Base-by-base conservation (phyloP, 106 monocot species). In the Dactylorhiza incarnata region DNA sequence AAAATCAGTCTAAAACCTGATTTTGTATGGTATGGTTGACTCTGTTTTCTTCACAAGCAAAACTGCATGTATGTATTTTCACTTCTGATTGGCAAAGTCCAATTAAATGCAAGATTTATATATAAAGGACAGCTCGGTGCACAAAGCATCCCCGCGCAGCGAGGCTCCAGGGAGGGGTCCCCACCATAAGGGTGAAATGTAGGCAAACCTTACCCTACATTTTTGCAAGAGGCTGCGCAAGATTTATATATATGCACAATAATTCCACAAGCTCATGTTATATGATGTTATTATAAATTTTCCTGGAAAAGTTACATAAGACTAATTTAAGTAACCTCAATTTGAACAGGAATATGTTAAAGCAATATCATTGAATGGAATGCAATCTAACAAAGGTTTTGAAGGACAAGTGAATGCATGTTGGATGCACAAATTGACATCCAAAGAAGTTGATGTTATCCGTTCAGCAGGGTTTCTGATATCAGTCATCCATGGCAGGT, bases 391-490 rank as follows among this genome's bases (percentile, higher is more conserved):
- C 61, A 81, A 50, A 81, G 97, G 97, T 29, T 99, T 99, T 77
- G 91, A 94, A 77, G 97, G 97, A 16, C 97, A 99, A 86, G 75
- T 94, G 5, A 91, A 88, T 82, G 97, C 97, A 72, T 99, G 97
- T 79, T 99, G 97, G 97, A 91, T 81, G 49, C 97, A 99, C 76
- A 89, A 78, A 49, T 51, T 99, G 80, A 85, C 91, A 65, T 24
- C 82, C 73, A 91, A 94, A 76, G 97, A 99, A 71, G 78, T 99
- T 49, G 91, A 89, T 17, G 78, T 67, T 4, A 91, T 99, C 63
- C 84, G 94, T 55, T 80, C 87, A 7, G 74, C 91, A 43, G 94
- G 97, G 43, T 91, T 99, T 82, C 63, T 84, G 49, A 73, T 99
- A 79, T 91, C 89, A 23, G 83, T 99, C 48, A 87, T 99, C 73